These are phyloP conservation scores for Lactarius akahatsu DNA, from an alignment of 768 basidiomycete species.

Conservation along the genomic window DNA sequence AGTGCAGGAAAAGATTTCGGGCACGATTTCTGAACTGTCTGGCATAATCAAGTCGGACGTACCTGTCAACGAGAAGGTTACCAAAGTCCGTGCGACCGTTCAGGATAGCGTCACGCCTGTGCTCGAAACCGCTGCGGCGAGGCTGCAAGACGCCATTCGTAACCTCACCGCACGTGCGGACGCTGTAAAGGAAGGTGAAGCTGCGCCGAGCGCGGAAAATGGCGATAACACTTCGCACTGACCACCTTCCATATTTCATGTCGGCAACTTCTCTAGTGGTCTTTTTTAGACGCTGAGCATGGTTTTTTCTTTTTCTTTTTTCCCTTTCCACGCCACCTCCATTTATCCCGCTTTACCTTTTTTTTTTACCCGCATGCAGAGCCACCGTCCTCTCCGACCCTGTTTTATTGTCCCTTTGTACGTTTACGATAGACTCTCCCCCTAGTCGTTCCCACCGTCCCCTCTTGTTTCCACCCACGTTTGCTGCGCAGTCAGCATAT, in stretches of 20 bases:
- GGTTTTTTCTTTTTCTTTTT: background rate
- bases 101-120: conserved; percentile 60
- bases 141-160: conserved; percentile 37
- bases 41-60: conserved; percentile 55
- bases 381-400: background rate
- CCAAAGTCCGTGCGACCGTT: conserved; percentile 56
- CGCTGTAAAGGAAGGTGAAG: conserved; percentile 27
- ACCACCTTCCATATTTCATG: conserved; percentile 5
- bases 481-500: conserved; percentile 3
- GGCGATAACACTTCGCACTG: conserved; percentile 26
- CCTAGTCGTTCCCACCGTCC: conserved; percentile 3
- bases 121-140: conserved; percentile 44
- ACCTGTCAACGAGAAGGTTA: conserved; percentile 61
- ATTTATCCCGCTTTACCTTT: background rate
- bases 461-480: background rate
- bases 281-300: conserved; percentile 9
- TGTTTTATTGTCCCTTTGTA: conserved; percentile 16
- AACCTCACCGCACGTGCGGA: conserved; percentile 28
- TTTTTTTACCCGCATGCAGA: conserved; percentile 4
- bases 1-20: conserved; percentile 53
- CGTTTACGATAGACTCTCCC: conserved; percentile 15
- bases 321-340: conserved; percentile 12
- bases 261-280: background rate
- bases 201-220: conserved; percentile 19
- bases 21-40: conserved; percentile 53